A percentile compares a stretch with the other conserved stretches of the same genome.
phyloP scores from a whole-genome alignment of 257 asterid genomes.

The Echites panduratus region DNA sequence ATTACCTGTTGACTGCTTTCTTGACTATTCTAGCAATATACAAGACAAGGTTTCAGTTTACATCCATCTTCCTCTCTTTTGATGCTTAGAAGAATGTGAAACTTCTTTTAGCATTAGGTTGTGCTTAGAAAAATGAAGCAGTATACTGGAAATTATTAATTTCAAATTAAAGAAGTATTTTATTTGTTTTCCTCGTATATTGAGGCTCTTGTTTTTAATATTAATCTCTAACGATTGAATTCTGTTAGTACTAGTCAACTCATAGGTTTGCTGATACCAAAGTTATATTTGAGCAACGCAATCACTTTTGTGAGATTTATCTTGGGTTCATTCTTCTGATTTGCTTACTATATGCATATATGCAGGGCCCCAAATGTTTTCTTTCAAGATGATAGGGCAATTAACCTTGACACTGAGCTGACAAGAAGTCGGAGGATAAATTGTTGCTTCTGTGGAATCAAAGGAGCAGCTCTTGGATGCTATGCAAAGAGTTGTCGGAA shows the following conservation, averaged over 20 bases:
- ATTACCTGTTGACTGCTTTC: neutral
- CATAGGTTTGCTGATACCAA: neutral
- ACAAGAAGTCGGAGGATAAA: conserved; percentile 71
- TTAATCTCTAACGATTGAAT: neutral
- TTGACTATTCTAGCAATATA: neutral
- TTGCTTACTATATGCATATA: conserved; percentile 7
- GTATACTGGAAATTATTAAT: neutral
- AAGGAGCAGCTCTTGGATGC: conserved; percentile 97
- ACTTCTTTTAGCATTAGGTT: neutral
- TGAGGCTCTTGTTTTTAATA: neutral
- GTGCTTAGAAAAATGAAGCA: neutral
- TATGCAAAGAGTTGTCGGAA: conserved; percentile 75
- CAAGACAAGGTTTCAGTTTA: neutral
- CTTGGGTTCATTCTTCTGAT: neutral
- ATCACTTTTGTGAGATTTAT: neutral
- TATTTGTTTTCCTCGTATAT: neutral
- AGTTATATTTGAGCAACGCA: neutral
- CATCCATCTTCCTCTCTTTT: neutral
- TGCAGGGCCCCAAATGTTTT: conserved; percentile 96
- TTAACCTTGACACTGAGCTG: conserved; percentile 78
- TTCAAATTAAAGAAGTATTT: conserved; percentile 3
- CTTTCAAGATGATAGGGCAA: conserved; percentile 51
- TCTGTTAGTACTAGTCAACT: neutral
- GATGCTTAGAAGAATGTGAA: neutral
- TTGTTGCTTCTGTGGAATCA: conserved; percentile 77